Percentiles rank a stretch among this genome's conserved stretches.
Evolutionary conservation across 2,329 filamentous ascomycete species (phyloP).

Genomic region (Periglandula ipomoeae): DNA sequence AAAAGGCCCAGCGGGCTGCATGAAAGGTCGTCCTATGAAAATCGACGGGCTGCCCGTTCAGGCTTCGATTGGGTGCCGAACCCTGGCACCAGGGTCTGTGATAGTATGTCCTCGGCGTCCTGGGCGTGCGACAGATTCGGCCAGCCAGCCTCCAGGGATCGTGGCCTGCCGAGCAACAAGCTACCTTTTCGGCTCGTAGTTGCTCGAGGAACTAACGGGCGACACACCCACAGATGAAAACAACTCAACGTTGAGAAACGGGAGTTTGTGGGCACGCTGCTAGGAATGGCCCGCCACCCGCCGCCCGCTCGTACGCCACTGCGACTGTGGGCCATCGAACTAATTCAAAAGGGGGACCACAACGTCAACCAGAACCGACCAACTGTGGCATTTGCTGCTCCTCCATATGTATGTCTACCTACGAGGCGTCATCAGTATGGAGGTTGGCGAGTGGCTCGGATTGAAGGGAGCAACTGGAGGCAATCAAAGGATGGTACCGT

Average conservation of each 20-base stretch:
- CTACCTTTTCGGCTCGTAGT: background rate
- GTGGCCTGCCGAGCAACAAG: background rate
- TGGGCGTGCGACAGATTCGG: background rate
- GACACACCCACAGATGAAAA: background rate
- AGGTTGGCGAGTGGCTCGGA: background rate
- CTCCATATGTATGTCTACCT: background rate
- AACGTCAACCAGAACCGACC: background rate
- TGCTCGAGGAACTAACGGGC: background rate
- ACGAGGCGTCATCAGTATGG: background rate
- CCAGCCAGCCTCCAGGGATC: background rate
- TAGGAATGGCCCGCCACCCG: slow-evolving; percentile 5
- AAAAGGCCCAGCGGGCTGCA: slow-evolving; percentile 20
- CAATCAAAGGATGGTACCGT: background rate
- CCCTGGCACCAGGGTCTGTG: slow-evolving; percentile 14
- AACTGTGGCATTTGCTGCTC: background rate
- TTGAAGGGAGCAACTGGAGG: background rate
- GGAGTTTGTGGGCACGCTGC: background rate
- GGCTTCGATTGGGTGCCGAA: slow-evolving; percentile 26
- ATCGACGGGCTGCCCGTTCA: slow-evolving; percentile 13
- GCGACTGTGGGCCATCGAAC: background rate
- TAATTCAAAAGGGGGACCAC: background rate
- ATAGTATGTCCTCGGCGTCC: slow-evolving; percentile 1
- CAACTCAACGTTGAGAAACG: background rate
- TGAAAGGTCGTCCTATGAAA: slow-evolving; percentile 23
- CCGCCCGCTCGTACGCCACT: background rate